phyloP scores from a whole-genome alignment of 108 stramenopile species.

The Cyclotella atomus region DNA sequence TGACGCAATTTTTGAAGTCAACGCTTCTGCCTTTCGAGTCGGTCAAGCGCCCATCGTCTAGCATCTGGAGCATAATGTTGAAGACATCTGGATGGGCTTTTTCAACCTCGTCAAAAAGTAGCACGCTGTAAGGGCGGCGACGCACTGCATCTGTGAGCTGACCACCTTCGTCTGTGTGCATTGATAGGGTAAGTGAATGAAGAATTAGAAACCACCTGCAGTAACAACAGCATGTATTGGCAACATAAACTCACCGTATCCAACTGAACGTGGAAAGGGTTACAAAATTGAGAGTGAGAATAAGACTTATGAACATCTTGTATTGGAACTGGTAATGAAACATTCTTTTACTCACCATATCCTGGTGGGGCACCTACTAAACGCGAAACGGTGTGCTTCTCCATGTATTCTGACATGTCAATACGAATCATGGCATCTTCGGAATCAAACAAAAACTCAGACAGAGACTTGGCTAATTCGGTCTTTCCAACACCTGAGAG shows the following conservation, averaged over 20 bases:
- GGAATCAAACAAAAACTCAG: slow-evolving; percentile 91
- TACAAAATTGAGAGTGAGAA: too few species aligned
- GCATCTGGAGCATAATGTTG: slow-evolving; percentile 95
- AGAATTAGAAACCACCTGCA: too few species aligned
- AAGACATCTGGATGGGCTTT: slow-evolving; percentile 99
- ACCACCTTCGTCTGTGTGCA: too few species aligned
- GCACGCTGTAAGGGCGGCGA: slow-evolving; percentile 94
- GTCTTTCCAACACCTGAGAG: slow-evolving; percentile 47
- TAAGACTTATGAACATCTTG: too few species aligned
- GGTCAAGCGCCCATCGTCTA: slow-evolving; percentile 98
- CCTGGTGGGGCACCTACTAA: slow-evolving; percentile 96
- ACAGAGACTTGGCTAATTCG: slow-evolving; percentile 92
- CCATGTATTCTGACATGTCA: slow-evolving; percentile 98
- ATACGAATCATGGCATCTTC: slow-evolving; percentile 93
- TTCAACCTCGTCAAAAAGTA: slow-evolving; percentile 98
- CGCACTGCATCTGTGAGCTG: slow-evolving; percentile 99
- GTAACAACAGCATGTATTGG: too few species aligned
- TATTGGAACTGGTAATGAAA: too few species aligned
- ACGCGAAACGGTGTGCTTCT: slow-evolving; percentile 92
- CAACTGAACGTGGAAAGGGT: too few species aligned
- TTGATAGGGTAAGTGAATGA: too few species aligned
- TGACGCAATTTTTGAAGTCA: slow-evolving; percentile 95
- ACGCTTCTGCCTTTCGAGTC: slow-evolving; percentile 96
- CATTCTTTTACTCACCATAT: slow-evolving; percentile 66
- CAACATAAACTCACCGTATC: too few species aligned